Conservation (phyloP, 2,329 filamentous ascomycete genomes). For the Penicillium frequentans region DNA sequence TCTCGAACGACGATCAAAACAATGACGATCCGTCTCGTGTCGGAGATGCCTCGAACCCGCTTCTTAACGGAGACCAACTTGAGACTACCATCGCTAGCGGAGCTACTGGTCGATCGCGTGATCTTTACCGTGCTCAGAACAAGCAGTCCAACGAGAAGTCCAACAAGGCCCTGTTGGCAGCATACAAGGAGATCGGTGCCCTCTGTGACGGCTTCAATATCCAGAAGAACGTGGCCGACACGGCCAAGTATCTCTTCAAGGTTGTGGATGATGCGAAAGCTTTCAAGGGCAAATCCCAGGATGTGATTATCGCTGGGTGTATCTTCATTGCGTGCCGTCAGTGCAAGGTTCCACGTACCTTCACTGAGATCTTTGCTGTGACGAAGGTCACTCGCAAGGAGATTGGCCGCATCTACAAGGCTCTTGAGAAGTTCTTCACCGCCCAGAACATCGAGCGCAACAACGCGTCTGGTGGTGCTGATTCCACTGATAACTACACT, state of each 20-base stretch:
- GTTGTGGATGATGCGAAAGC: constrained; percentile 87
- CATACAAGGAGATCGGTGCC: constrained; percentile 83
- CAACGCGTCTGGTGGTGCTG: constrained; percentile 50
- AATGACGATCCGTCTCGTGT: constrained; percentile 98
- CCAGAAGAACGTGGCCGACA: constrained; percentile 77
- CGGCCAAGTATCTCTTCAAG: constrained; percentile 94
- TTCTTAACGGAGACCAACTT: constrained; percentile 86
- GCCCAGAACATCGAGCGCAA: constrained; percentile 65
- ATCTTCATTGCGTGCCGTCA: constrained; percentile 98
- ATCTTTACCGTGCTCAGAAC: constrained; percentile 81
- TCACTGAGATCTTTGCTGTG: constrained; percentile 89
- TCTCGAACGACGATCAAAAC: constrained; percentile 96
- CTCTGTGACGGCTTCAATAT: constrained; percentile 85
- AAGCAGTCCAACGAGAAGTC: constrained; percentile 78
- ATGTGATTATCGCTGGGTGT: constrained; percentile 91
- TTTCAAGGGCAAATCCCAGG: constrained; percentile 93
- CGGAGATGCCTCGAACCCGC: constrained; percentile 85
- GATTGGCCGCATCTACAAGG: constrained; percentile 93
- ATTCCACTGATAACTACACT: constrained; percentile 62
- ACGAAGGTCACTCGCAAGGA: constrained; percentile 97
- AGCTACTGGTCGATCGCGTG: constrained; percentile 69
- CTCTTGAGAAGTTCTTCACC: constrained; percentile 82
- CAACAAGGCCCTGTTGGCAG: constrained; percentile 76
- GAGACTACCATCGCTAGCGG: constrained; percentile 85
- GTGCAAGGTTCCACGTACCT: constrained; percentile 81